Base-by-base conservation (phyloP, 331 rosid species). In the Acacia concinna region DNA sequence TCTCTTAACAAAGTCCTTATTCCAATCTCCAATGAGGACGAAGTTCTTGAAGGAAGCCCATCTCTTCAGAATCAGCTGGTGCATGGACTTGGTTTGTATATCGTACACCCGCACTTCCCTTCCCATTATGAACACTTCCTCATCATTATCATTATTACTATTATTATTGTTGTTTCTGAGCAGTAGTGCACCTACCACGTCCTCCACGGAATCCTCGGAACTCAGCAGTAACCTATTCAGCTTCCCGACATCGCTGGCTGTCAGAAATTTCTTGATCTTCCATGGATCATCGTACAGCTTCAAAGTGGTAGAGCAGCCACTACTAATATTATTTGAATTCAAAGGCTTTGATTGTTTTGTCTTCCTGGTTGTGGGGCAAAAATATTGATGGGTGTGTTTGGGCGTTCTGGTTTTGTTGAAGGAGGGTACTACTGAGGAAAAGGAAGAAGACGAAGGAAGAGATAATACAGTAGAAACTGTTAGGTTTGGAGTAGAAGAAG, bases 211-310 rank as follows among this genome's bases (percentile, higher is more conserved):
- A 31, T 34, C n/a, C 15, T 46, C 56, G 5, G 38, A 38, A 0
- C 76, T 15, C n/a, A 83, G 8, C 62, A 86, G 15, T 23, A 83
- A 76, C 31, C 85, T 56, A 54, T 38, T 78, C 38, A 64, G 37
- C 21, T 79, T 59, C 21, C 87, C 87, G 0, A 78, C 18, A 35
- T 86, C 87, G 40, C 89, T 83, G 1, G 23, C 12, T 0, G 81
- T 86, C 8, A 86, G 30, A 4, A 28, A 64, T 59, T 86, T 86
- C 77, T 69, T 83, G 34, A 86, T 81, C 71, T 81, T 81, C 88
- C 88, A 81, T 1, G 81, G 85, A 14, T 81, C 56, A 9, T 75
- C 71, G 21, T 65, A 84, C 18, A 84, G 81, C 47, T 40, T 64
- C 21, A 63, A n/a, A 4, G 46, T 4, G 2, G 71, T 64, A 35